These are phyloP conservation scores for Colletotrichum shisoi DNA, from an alignment of 2,329 filamentous ascomycete species.

Conservation along the genomic window DNA sequence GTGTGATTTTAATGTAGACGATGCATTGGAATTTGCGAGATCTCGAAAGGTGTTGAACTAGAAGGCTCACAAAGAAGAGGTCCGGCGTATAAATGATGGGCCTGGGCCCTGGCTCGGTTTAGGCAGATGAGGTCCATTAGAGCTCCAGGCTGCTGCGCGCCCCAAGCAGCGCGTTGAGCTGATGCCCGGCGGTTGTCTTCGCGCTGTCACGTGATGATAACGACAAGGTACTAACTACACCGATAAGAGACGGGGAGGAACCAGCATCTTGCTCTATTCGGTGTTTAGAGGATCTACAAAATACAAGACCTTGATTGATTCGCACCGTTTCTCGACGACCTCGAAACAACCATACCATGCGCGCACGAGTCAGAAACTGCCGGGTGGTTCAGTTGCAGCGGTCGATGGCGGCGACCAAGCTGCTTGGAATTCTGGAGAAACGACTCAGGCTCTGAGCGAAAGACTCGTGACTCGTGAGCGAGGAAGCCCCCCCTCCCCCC, in stretches of 20 bases:
- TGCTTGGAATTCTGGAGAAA: neutral
- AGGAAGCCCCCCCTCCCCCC: neutral
- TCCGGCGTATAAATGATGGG: conserved; percentile 11
- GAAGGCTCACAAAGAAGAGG: neutral
- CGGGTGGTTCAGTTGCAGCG: neutral
- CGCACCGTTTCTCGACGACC: neutral
- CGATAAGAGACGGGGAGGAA: conserved; percentile 6
- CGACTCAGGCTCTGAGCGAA: neutral
- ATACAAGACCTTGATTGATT: neutral
- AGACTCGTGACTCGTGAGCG: neutral
- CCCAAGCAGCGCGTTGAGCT: conserved; percentile 21
- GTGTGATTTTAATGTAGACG: neutral
- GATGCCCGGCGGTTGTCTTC: neutral
- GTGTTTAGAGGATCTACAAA: neutral
- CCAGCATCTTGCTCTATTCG: neutral
- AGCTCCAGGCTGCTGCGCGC: conserved; percentile 37
- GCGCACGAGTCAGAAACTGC: neutral
- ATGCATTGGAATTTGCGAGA: neutral
- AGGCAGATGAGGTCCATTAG: conserved; percentile 37
- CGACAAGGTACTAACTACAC: neutral
- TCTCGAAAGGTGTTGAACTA: neutral
- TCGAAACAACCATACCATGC: neutral
- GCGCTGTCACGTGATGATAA: conserved; percentile 40
- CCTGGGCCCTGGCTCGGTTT: conserved; percentile 30
- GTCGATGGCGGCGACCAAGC: neutral